A percentile compares a stretch with the other conserved stretches of the same genome.
Evolutionary conservation across 2,329 filamentous ascomycete genomes (phyloP).

Genomic region (Diaporthe ilicicola): DNA sequence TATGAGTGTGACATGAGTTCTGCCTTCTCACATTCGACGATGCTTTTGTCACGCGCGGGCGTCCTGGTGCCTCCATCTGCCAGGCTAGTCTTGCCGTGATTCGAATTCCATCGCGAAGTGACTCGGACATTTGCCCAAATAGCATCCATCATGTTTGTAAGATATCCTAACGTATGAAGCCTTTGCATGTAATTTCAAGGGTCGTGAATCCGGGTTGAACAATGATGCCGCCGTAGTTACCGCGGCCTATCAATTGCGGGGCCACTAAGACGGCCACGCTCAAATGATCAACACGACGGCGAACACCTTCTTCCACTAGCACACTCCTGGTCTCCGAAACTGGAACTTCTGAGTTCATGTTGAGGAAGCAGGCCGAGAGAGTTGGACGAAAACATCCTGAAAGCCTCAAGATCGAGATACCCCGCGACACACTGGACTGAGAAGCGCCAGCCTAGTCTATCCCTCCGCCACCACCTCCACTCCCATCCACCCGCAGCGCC

Average conservation of each 20-base stretch:
- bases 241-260: conserved; percentile 23
- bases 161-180: not conserved
- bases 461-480: not conserved
- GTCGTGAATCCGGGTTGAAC: not conserved
- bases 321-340: not conserved
- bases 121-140: not conserved
- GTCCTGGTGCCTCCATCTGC: not conserved
- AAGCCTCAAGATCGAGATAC: too few relatives aligned
- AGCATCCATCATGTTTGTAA: too few relatives aligned
- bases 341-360: not conserved
- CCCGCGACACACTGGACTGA: not conserved
- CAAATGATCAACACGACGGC: not conserved
- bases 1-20: not conserved
- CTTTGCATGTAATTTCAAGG: not conserved
- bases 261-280: conserved; percentile 15
- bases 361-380: not conserved
- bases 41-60: too few relatives aligned
- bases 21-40: not conserved
- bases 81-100: too few relatives aligned
- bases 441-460: not conserved
- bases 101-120: not conserved
- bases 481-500: not conserved
- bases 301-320: not conserved
- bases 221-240: conserved; percentile 10
- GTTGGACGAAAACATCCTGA: not conserved